Base-by-base conservation (phyloP, 129 eudicot genomes). In the Ambrosia artemisiifolia region DNA sequence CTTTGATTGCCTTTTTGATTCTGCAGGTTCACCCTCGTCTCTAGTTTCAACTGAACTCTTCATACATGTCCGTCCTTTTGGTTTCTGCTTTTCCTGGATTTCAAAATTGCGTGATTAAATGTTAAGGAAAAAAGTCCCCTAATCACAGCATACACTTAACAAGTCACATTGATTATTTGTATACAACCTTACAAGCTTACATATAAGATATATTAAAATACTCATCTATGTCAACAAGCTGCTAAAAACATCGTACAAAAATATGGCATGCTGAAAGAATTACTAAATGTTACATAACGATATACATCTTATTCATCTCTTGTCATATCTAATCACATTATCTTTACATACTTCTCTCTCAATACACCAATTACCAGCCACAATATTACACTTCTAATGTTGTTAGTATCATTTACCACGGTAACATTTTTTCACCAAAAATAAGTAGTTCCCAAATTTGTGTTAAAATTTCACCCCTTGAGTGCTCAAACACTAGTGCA, bases 1-100 rank as follows among this genome's bases (percentile, higher is more conserved):
- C 90, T 91, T 91, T n/a, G 33, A 16, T 70, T 81, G 75, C 78
- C 78, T 88, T 76, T 71, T 70, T 13, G 46, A 74, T 49, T 32
- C 78, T 69, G 67, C 84, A 69, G 72, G 75, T 12, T 82, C 90
- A 53, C 17, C 76, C 53, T 77, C 87, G 51, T 71, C 63, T 32
- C 33, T 72, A 30, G 73, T 53, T 53, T 75, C 95, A 73, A 40
- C 76, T n/a, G 14, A 38, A 53, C 46, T 71, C 77, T 81, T 91
- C 49, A 83, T 78, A 60, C 91, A 83, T 8, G 86, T 43, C 69
- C 78, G 70, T 35, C 78, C 32, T 36, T 10, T 7, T 10, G 81
- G 84, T 61, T 65, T 78, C 44, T 69, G 80, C 6, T 69, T 80
- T 51, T 72, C 86, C 87, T 85, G 50, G 20, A 43, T 40, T 28